Evolutionary conservation across 169 alveolate genomes (phyloP).

Genomic region (Cryptosporidium sp.): DNA sequence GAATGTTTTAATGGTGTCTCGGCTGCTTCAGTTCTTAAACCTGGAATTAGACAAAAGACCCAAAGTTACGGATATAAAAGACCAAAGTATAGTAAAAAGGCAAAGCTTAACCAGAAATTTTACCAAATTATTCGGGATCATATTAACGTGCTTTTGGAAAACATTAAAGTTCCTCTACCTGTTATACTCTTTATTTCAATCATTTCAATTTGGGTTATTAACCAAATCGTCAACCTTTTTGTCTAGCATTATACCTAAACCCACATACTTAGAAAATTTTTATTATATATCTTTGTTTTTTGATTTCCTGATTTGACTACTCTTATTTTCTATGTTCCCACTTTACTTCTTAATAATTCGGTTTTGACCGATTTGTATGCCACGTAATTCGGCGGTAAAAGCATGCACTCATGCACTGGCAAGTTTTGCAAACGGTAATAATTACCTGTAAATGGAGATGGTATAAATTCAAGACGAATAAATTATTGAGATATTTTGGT

Average conservation of each 20-base stretch:
- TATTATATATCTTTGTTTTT: neutral
- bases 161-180: slow-evolving; percentile 37
- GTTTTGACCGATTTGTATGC: neutral
- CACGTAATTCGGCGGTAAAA: neutral
- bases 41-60: slow-evolving; percentile 38
- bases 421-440: neutral
- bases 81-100: neutral
- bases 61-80: slow-evolving; percentile 10
- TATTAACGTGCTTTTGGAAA: neutral
- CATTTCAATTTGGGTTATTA: slow-evolving; percentile 18
- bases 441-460: neutral
- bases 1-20: slow-evolving; percentile 47
- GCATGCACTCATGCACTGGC: slow-evolving; percentile 3
- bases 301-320: neutral
- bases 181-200: slow-evolving; percentile 32
- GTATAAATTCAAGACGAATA: neutral
- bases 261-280: neutral
- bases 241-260: neutral
- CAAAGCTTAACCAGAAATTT: neutral
- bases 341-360: neutral
- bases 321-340: neutral
- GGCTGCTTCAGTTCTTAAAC: slow-evolving; percentile 35
- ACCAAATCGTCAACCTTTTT: neutral
- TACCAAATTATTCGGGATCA: neutral
- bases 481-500: neutral